Percentiles rank a stretch among this genome's conserved stretches.
These are phyloP conservation scores for Globisporangium apiculatum DNA, from an alignment of 352 stramenopile genomes.

Conservation along the genomic window DNA sequence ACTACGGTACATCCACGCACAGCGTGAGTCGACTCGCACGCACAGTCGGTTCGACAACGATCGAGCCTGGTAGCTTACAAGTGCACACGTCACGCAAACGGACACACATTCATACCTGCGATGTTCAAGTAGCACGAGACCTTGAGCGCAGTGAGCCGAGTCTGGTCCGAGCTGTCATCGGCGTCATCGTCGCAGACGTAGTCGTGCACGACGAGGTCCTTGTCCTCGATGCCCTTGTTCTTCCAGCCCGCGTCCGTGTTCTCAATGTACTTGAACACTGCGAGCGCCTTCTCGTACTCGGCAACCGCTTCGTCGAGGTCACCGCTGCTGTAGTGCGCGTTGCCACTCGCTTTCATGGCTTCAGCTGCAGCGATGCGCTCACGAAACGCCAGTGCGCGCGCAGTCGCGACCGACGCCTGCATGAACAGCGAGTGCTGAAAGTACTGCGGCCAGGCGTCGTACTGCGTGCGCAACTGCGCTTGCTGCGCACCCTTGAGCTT, in stretches of 20 bases:
- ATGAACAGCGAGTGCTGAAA: slow-evolving; percentile 88
- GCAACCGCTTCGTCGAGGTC: slow-evolving; percentile 64
- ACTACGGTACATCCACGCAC: slow-evolving; percentile 19
- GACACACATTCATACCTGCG: slow-evolving; percentile 31
- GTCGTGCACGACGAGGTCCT: slow-evolving; percentile 52
- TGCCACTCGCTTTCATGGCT: slow-evolving; percentile 62
- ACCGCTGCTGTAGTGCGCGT: slow-evolving; percentile 41
- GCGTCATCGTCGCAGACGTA: slow-evolving; percentile 36
- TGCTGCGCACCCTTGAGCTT: slow-evolving; percentile 83
- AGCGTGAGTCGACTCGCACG: not conserved
- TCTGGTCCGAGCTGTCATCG: slow-evolving; percentile 31
- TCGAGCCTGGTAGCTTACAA: too few relatives aligned
- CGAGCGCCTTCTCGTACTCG: slow-evolving; percentile 81
- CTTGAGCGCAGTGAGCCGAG: slow-evolving; percentile 43
- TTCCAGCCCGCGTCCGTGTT: slow-evolving; percentile 81
- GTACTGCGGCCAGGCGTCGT: slow-evolving; percentile 76
- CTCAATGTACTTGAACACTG: slow-evolving; percentile 75
- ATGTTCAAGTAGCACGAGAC: slow-evolving; percentile 79
- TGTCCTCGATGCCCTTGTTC: slow-evolving; percentile 83
- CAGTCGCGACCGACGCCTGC: slow-evolving; percentile 55
- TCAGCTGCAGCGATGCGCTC: slow-evolving; percentile 53
- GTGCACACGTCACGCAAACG: not conserved
- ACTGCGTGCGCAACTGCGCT: slow-evolving; percentile 62
- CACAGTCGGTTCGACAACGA: slow-evolving; percentile 4
- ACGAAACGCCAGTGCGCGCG: slow-evolving; percentile 34